Evolutionary conservation across 768 basidiomycete genomes (phyloP).

Genomic region (Pleurotus ostreatus): DNA sequence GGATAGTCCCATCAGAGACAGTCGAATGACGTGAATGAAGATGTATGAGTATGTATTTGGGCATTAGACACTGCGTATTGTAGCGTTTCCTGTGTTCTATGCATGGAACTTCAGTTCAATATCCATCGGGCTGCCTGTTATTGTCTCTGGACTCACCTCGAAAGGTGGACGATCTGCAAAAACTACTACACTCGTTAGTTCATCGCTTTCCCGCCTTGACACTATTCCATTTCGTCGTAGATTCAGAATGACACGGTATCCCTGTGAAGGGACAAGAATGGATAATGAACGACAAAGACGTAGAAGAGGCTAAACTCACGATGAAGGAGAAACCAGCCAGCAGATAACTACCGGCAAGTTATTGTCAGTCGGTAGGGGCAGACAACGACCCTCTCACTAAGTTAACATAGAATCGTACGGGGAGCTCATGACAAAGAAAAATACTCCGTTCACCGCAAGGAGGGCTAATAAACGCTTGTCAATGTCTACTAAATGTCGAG

Average conservation of each 20-base stretch:
- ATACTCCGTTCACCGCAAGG: not conserved
- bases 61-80: no score
- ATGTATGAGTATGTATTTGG: no score
- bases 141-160: no score
- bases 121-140: no score
- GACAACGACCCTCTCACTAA: not conserved
- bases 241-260: constrained; percentile 2
- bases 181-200: no score
- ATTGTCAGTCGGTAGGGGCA: not conserved
- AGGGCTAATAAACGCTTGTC: not conserved
- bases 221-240: not conserved
- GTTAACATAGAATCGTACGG: not conserved
- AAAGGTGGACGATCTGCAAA: no score
- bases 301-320: not conserved
- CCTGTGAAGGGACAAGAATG: not conserved
- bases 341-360: not conserved
- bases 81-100: no score
- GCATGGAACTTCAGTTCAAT: no score
- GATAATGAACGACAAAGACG: not conserved
- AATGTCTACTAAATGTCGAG: no score
- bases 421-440: not conserved
- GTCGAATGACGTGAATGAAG: no score
- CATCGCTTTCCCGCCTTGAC: no score
- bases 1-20: no score
- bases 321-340: not conserved